A percentile compares a stretch with the other conserved stretches of the same genome.
phyloP scores from a whole-genome alignment of 495 filamentous ascomycete genomes.

The Cercophora samala region DNA sequence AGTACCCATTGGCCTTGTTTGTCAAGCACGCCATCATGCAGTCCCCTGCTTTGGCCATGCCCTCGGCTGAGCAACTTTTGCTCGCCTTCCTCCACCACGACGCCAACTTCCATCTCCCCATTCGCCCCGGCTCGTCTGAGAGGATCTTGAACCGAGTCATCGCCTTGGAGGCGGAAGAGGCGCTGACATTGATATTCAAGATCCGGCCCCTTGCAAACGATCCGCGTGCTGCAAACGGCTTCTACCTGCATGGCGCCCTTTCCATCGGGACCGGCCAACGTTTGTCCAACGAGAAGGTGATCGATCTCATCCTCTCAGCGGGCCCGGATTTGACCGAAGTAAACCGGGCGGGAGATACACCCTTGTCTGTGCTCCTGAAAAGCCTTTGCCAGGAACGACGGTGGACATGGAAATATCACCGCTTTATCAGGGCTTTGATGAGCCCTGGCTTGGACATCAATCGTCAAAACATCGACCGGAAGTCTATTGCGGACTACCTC shows the following conservation, averaged over 20 bases:
- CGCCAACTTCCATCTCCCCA: conserved; percentile 18
- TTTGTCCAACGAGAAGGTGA: conserved; percentile 19
- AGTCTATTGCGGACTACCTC: conserved; percentile 20
- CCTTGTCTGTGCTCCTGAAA: conserved; percentile 22
- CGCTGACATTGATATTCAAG: conserved; percentile 17
- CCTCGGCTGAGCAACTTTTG: conserved; percentile 13
- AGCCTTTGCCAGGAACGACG: conserved; percentile 13
- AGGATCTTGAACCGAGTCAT: conserved; percentile 20
- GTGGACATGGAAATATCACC: conserved; percentile 23
- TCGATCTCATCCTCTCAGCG: conserved; percentile 17
- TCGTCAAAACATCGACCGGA: conserved; percentile 18
- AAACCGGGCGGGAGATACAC: conserved; percentile 20
- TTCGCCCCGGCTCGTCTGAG: conserved; percentile 2
- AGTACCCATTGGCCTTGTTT: conserved; percentile 15
- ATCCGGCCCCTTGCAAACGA: conserved; percentile 17
- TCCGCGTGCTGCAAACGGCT: conserved; percentile 15
- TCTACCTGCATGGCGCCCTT: conserved; percentile 22
- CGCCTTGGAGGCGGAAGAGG: conserved; percentile 7
- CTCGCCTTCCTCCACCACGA: conserved; percentile 20
- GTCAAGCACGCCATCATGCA: conserved; percentile 10
- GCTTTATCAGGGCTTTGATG: conserved; percentile 20
- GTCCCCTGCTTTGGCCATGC: background rate
- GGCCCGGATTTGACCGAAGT: conserved; percentile 17
- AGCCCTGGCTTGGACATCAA: conserved; percentile 23
- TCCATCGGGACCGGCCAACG: conserved; percentile 10